Evolutionary conservation across 2,329 filamentous ascomycete species (phyloP).

Genomic region (Teratosphaeriaceae sp.): DNA sequence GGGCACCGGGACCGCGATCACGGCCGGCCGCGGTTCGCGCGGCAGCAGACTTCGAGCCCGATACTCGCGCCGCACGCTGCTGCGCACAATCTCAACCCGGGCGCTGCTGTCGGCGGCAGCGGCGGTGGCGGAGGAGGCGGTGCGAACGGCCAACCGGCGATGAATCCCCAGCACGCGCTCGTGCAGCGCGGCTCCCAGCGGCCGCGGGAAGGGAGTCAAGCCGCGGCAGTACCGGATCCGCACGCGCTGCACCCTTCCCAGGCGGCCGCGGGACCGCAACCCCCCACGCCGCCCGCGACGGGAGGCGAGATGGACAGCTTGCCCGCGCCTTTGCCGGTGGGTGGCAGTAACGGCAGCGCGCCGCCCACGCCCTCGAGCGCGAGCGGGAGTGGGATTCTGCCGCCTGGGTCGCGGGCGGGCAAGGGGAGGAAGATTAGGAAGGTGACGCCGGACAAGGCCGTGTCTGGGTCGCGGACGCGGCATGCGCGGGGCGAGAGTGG

Average conservation of each 20-base stretch:
- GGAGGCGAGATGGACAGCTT: too few species aligned
- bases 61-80: conserved; percentile 52
- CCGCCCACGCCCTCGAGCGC: conserved; percentile 27
- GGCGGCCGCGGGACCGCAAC: conserved; percentile 48
- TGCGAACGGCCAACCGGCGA: conserved; percentile 1
- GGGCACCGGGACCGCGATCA: conserved; percentile 23
- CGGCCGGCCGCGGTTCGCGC: conserved; percentile 55
- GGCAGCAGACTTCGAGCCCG: conserved; percentile 76
- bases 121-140: conserved; percentile 4
- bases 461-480: background rate
- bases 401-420: background rate
- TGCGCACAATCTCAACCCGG: too few species aligned
- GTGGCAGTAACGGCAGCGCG: conserved; percentile 20
- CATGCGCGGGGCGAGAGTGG: too few species aligned
- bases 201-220: conserved; percentile 34
- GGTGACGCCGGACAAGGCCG: conserved; percentile 19
- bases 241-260: too few species aligned
- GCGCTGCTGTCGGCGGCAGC: background rate
- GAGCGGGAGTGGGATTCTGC: too few species aligned
- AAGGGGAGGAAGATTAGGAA: conserved; percentile 20
- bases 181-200: conserved; percentile 26
- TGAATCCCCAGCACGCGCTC: conserved; percentile 5
- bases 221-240: too few species aligned
- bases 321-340: too few species aligned
- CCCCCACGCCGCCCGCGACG: conserved; percentile 48